These are phyloP conservation scores for Sphaerulina populicola DNA, from an alignment of 2,329 filamentous ascomycete genomes.

Conservation along the genomic window DNA sequence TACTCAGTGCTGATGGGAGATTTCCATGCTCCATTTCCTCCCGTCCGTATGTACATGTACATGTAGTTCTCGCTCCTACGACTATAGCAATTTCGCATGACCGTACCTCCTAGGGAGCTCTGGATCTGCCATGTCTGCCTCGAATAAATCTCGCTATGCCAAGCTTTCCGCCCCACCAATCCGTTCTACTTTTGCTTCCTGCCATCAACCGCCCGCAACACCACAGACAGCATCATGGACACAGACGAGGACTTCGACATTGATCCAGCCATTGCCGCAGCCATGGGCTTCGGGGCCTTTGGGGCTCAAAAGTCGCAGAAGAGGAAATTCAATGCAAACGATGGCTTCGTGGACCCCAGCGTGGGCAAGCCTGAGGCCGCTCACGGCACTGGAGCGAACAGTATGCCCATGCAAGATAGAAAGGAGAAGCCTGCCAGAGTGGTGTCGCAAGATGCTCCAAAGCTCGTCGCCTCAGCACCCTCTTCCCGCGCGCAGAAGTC, in stretches of 20 bases:
- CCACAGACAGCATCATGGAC: slow-evolving; percentile 12
- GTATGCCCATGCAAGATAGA: slow-evolving; percentile 18
- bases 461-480: neutral
- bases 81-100: too few species aligned
- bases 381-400: slow-evolving; percentile 24
- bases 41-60: too few species aligned
- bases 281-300: slow-evolving; percentile 68
- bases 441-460: too few species aligned
- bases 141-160: neutral
- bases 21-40: too few species aligned
- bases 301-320: slow-evolving; percentile 59
- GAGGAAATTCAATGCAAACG: slow-evolving; percentile 56
- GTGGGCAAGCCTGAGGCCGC: slow-evolving; percentile 31
- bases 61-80: too few species aligned
- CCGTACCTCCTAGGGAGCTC: too few species aligned
- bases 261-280: slow-evolving; percentile 52
- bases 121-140: too few species aligned
- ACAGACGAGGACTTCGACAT: slow-evolving; percentile 33
- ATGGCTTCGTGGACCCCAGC: slow-evolving; percentile 41
- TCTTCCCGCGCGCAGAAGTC: neutral
- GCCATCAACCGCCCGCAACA: neutral
- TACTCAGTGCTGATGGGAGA: too few species aligned
- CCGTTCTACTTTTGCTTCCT: neutral
- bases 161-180: neutral
- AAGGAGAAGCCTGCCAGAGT: neutral